Evolutionary conservation across 75 land plant species (phyloP), one percentile per base, ranked within the genome.

Genomic region (Azolla pinnata): DNA sequence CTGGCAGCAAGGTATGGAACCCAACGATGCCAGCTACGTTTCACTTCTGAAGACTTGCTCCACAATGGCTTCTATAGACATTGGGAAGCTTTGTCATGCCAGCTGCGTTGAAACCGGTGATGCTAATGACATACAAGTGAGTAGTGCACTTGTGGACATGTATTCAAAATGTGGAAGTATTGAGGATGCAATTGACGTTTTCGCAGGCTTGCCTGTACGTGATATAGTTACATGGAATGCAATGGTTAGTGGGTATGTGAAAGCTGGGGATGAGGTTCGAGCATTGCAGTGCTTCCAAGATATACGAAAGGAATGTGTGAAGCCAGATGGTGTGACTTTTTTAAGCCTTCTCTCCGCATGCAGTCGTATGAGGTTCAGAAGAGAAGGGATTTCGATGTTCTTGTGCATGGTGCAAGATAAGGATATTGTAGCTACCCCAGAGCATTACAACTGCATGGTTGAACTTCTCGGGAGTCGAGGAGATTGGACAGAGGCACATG

Each of bases 391-490:
- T 23, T 28, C 44, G 47, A 63, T 59, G 52, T 75, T 75, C 34
- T 26, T 63, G 46, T 23, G 1, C 21, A 68, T 75, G 72, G 54
- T 10, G 1, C 4, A 54, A 33, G 31, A 44, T 0, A 59, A 67
- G 29, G 29, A 2, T 8, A 31, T 75, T 2, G 34, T 63, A 2
- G 67, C 67, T 0, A 20, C 29, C 17, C 4, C 33, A 33, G 72
- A 75, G 25, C 77, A 75, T 44, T 75, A 56, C 55, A 61, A 62
- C 54, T 75, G 72, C 31, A 65, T 64, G 29, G 77, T 68, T 4
- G 77, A 68, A 59, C 67, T 75, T 16, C 26, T 75, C 27, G 84
- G 79, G 7, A 72, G 74, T 35, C 62, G 76, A 19, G 84, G 84
- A 20, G 33, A 63, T 56, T 57, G 82, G 9, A 12, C 46, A 7